Conservation (phyloP, 192 early-diverging fungal species). For the Entomortierella parvispora region DNA sequence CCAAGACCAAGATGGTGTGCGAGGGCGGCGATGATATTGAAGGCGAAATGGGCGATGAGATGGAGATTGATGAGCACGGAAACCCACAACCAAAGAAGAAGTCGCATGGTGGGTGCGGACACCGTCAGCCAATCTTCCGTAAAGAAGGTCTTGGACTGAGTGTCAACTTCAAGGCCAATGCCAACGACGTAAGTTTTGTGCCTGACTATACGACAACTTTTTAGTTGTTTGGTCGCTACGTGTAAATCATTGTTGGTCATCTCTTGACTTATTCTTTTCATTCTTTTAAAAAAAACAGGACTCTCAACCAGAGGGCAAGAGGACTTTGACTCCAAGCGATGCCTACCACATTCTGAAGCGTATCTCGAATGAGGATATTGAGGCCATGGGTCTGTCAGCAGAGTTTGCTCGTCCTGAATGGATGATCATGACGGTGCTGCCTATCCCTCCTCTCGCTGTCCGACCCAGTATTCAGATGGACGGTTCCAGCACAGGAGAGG, state of each 20-base stretch:
- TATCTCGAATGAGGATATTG: constrained; percentile 88
- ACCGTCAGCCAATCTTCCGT: constrained; percentile 81
- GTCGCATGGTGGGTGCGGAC: constrained; percentile 88
- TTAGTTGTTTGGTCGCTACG: neutral
- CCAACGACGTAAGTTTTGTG: constrained; percentile 40
- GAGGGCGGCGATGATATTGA: constrained; percentile 76
- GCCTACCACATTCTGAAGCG: constrained; percentile 86
- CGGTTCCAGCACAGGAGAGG: constrained; percentile 87
- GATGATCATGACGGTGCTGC: constrained; percentile 95
- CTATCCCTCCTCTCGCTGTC: constrained; percentile 96
- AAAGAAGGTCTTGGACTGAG: constrained; percentile 83
- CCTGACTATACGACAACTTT: neutral
- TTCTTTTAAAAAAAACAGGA: constrained; percentile 42
- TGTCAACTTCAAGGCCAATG: constrained; percentile 59
- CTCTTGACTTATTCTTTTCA: neutral
- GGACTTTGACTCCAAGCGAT: constrained; percentile 76
- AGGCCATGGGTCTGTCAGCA: constrained; percentile 87
- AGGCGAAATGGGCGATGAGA: constrained; percentile 62
- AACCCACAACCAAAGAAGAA: constrained; percentile 64
- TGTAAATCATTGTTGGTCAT: no score
- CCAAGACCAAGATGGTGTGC: constrained; percentile 86
- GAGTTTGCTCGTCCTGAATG: constrained; percentile 97
- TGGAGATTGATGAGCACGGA: constrained; percentile 50
- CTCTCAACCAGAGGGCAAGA: constrained; percentile 64
- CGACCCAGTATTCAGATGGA: constrained; percentile 97